These are phyloP conservation scores for Pythium scleroteichum DNA, from an alignment of 352 stramenopile species.

Conservation along the genomic window DNA sequence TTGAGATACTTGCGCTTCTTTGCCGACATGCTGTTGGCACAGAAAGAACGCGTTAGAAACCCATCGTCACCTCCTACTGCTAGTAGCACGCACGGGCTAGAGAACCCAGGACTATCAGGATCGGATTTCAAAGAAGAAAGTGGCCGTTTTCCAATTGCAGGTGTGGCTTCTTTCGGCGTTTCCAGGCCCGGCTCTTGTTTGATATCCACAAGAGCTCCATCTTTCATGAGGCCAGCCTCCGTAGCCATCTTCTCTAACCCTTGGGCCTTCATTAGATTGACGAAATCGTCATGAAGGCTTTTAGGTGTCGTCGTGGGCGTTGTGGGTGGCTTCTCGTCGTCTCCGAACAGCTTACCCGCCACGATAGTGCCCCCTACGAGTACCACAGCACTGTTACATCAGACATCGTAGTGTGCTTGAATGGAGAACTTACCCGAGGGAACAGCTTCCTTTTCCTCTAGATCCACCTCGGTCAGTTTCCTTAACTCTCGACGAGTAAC, in stretches of 20 bases:
- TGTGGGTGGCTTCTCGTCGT: constrained; percentile 37
- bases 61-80: too few relatives aligned
- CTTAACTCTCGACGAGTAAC: constrained; percentile 77
- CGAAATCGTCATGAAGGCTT: constrained; percentile 86
- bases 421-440: constrained; percentile 31
- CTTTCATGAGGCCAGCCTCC: constrained; percentile 72
- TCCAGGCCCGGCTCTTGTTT: constrained; percentile 40
- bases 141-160: constrained; percentile 29
- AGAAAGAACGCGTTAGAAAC: not conserved
- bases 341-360: constrained; percentile 36
- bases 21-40: constrained; percentile 37
- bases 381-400: not conserved
- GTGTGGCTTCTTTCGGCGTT: constrained; percentile 9
- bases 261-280: constrained; percentile 86
- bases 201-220: constrained; percentile 64
- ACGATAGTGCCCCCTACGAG: constrained; percentile 19
- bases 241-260: constrained; percentile 84
- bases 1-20: constrained; percentile 87
- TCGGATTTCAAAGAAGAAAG: constrained; percentile 29
- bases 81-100: constrained; percentile 54
- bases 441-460: constrained; percentile 71
- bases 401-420: too few relatives aligned
- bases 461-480: constrained; percentile 72
- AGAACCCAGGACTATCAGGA: constrained; percentile 50
- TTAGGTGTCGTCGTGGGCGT: constrained; percentile 55